Percentiles rank a stretch among this genome's conserved stretches.
phyloP scores from a whole-genome alignment of 2,329 filamentous ascomycete genomes.

The Coniochaeta prunicola region DNA sequence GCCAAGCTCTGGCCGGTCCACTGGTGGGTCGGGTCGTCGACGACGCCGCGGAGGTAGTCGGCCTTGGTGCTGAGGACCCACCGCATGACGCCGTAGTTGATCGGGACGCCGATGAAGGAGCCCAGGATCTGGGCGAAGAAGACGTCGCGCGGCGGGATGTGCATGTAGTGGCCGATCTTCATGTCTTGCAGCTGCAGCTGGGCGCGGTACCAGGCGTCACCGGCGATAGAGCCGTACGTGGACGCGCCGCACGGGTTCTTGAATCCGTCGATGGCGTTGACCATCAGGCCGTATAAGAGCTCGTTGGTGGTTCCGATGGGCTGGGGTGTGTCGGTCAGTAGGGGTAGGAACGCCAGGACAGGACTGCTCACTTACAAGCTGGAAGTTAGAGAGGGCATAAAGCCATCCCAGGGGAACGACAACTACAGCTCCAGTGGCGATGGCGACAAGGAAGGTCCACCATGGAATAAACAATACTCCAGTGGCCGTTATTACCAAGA shows the following conservation, averaged over 20 bases:
- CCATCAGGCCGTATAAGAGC: conserved; percentile 42
- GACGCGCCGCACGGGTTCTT: conserved; percentile 52
- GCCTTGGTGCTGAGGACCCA: conserved; percentile 52
- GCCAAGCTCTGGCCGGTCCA: conserved; percentile 53
- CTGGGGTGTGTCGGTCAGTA: conserved; percentile 11
- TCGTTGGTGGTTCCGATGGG: conserved; percentile 54
- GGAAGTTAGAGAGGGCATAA: conserved; percentile 51
- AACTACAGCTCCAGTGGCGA: conserved; percentile 45
- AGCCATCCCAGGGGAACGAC: conserved; percentile 52
- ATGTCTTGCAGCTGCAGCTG: conserved; percentile 54
- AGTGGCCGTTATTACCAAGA: conserved; percentile 43
- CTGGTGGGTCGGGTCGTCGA: conserved; percentile 48
- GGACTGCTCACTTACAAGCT: conserved; percentile 22
- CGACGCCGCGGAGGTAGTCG: conserved; percentile 43
- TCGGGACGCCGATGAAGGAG: conserved; percentile 48
- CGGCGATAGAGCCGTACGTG: conserved; percentile 50
- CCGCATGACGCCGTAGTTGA: conserved; percentile 54
- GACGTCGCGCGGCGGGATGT: conserved; percentile 49
- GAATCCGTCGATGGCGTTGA: conserved; percentile 31
- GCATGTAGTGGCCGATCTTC: conserved; percentile 59
- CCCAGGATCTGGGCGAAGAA: conserved; percentile 57
- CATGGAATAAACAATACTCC: conserved; percentile 50
- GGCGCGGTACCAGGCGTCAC: conserved; percentile 54
- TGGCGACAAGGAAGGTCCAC: conserved; percentile 52
- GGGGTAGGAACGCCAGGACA: neutral